phyloP scores from a whole-genome alignment of 73 alveolate genomes.

The Tetrahymena malaccensis region DNA sequence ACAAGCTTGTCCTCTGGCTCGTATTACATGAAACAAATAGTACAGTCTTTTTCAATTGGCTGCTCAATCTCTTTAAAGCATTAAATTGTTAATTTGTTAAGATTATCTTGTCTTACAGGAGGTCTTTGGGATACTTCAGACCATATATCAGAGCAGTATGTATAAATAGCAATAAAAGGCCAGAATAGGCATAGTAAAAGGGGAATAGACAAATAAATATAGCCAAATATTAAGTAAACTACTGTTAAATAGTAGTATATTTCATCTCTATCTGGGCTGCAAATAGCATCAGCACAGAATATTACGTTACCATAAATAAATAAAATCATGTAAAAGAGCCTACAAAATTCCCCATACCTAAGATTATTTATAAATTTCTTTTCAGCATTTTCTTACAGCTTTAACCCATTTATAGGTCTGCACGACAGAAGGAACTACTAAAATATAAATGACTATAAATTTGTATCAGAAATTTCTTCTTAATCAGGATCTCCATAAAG shows the following conservation, averaged over 20 bases:
- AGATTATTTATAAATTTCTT: neutral
- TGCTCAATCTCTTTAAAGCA: neutral
- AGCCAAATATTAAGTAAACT: neutral
- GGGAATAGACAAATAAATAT: neutral
- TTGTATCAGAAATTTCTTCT: neutral
- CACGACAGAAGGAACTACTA: neutral
- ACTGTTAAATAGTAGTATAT: neutral
- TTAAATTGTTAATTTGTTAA: neutral
- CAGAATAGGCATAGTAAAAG: neutral
- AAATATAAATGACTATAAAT: neutral
- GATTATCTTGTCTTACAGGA: neutral
- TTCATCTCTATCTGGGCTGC: neutral
- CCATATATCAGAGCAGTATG: neutral
- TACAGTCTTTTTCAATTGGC: neutral
- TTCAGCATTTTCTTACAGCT: neutral
- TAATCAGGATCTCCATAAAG: neutral
- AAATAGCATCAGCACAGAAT: neutral
- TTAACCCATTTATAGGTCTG: neutral
- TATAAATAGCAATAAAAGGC: neutral
- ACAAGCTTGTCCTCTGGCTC: neutral
- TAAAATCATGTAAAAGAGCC: neutral
- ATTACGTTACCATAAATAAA: neutral
- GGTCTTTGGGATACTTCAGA: neutral
- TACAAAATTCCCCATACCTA: neutral
- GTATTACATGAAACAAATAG: conserved; percentile 8